phyloP scores from a whole-genome alignment of 1,139 yeast genomes.

The Kodamaea arcana region DNA sequence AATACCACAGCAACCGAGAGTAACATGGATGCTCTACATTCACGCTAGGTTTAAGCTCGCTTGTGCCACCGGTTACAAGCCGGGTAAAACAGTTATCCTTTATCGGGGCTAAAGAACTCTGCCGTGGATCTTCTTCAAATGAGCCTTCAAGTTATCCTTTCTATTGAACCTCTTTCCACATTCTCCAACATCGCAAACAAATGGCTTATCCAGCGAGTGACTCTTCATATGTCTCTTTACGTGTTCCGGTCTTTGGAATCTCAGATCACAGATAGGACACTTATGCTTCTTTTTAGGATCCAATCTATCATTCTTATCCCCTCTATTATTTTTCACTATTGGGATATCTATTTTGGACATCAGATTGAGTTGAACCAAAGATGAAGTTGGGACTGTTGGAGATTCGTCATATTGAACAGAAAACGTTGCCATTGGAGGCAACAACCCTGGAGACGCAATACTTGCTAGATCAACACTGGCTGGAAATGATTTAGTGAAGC shows the following conservation, averaged over 20 bases:
- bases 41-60: no score
- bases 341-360: conserved; percentile 15
- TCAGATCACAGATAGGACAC: conserved; percentile 72
- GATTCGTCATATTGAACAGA: conserved; percentile 8
- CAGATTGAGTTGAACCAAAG: conserved; percentile 10
- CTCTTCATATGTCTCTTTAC: conserved; percentile 85
- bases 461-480: conserved; percentile 36
- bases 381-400: conserved; percentile 11
- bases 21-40: no score
- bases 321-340: conserved; percentile 14
- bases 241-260: conserved; percentile 88
- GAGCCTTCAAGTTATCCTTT: conserved; percentile 51
- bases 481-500: conserved; percentile 34
- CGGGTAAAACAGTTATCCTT: no score
- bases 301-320: conserved; percentile 24
- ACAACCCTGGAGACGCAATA: conserved; percentile 19
- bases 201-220: conserved; percentile 86
- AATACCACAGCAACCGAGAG: no score
- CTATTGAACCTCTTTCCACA: conserved; percentile 75
- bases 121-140: conserved; percentile 59
- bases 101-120: conserved; percentile 12
- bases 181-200: conserved; percentile 63
- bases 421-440: conserved; percentile 42
- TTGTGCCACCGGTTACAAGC: no score
- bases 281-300: conserved; percentile 65